phyloP scores from a whole-genome alignment of 129 eudicot species.

The Chrysanthemum makinoi region DNA sequence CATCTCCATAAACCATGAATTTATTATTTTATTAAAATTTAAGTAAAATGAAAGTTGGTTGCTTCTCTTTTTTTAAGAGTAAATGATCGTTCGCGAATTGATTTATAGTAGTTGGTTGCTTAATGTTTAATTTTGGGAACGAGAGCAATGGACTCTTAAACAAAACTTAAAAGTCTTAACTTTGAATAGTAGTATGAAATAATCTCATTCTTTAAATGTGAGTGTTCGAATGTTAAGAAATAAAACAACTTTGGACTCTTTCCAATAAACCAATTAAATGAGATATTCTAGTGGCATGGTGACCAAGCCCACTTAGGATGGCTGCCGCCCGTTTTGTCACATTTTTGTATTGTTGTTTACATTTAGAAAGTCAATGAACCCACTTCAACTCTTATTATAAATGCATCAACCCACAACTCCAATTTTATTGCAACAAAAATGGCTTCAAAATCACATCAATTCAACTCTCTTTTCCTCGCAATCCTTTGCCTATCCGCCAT shows the following conservation, averaged over 20 bases:
- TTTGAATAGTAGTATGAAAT: background rate
- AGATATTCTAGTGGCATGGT: conserved; percentile 21
- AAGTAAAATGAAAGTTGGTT: conserved; percentile 3
- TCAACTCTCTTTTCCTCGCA: conserved; percentile 27
- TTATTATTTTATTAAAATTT: background rate
- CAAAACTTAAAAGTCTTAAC: too few relatives aligned
- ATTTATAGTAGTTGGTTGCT: background rate
- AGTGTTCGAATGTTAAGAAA: background rate
- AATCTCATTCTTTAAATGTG: background rate
- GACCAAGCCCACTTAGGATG: conserved; percentile 33
- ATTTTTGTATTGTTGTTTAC: conserved; percentile 1
- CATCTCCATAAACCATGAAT: background rate
- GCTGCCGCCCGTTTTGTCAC: conserved; percentile 26
- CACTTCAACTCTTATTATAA: conserved; percentile 29
- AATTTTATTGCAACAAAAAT: conserved; percentile 33
- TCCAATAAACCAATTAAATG: conserved; percentile 1
- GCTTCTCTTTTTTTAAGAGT: background rate
- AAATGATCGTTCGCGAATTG: background rate
- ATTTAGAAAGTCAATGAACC: conserved; percentile 23
- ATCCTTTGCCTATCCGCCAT: conserved; percentile 17
- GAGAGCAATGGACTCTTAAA: too few relatives aligned
- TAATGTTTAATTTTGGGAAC: too few relatives aligned
- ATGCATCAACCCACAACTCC: conserved; percentile 15
- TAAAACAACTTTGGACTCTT: conserved; percentile 4
- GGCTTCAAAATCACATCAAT: conserved; percentile 21